Evolutionary conservation across 176 grass and related monocot species (phyloP), one percentile per base, ranked within the genome.

Genomic region (maize (Zea mays)): DNA sequence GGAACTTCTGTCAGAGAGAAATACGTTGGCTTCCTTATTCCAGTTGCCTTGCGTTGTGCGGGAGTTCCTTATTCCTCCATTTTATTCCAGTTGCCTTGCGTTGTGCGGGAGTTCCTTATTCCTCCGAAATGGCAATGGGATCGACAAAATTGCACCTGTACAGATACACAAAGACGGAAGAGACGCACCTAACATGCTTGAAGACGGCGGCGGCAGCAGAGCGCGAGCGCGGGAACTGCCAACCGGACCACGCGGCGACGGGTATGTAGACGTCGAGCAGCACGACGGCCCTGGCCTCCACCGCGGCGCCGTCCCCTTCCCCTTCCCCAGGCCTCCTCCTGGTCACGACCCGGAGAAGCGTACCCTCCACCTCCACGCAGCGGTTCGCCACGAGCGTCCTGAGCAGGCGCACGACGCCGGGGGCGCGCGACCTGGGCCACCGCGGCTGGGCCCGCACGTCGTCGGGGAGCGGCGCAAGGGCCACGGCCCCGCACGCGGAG

Each of bases 261-360:
- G 89, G 90, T 39, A 99, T 75, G 81, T 92, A 99, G 2, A 99
- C 83, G 38, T 99, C 96, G 6, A 99, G 5, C 5, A 95, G 76
- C 69, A 99, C 21, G 5, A 99, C 55, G 0, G 71, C 92, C 73
- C 96, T 86, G 33, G 38, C 82, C 66, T 92, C 85, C 69, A 57
- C 63, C 38, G 0, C 72, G 10, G 13, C 75, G 13, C 7, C 67
- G 21, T 45, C 39, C 4, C 72, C 78, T 8, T 62, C 27, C 4
- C 78, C 78, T 7, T 34, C 71, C 4, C 72, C 74, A 35, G 35
- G 12, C 39, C 21, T 69, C 85, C 14, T 68, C 85, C 86, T 81
- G 3, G 61, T 43, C 3, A 44, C 85, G 4, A 92, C 67, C 61
- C 87, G 58, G 20, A 99, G 83, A 4, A 93, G 71, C 45, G 75